Conservation (phyloP, 176 grass and related monocot species). For the Urochloa ruziziensis region DNA sequence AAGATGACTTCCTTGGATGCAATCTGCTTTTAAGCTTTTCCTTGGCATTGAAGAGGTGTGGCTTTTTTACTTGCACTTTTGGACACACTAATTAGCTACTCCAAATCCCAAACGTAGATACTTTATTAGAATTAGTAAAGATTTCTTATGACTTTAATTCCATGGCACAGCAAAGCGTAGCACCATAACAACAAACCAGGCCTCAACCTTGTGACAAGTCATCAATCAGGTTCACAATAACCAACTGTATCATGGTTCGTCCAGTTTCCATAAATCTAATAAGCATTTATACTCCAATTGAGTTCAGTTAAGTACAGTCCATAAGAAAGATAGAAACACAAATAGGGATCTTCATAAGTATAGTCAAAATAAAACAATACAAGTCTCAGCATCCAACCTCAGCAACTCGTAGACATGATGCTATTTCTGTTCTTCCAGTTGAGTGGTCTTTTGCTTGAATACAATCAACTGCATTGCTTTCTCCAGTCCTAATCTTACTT, state of each 20-base stretch:
- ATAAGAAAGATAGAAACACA: neutral
- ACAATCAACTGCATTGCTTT: slow-evolving; percentile 72
- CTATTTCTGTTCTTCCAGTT: slow-evolving; percentile 89
- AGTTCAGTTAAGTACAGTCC: neutral
- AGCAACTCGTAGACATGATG: slow-evolving; percentile 84
- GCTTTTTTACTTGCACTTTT: neutral
- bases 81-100: neutral
- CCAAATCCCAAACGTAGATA: neutral
- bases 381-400: slow-evolving; percentile 61
- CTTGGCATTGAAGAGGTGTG: neutral
- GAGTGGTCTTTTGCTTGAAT: slow-evolving; percentile 82
- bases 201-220: neutral
- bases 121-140: neutral
- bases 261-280: neutral
- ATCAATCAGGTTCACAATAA: neutral
- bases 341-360: neutral
- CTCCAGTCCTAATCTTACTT: slow-evolving; percentile 72
- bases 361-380: slow-evolving; percentile 18
- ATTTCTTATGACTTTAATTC: neutral
- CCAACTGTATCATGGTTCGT: neutral
- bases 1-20: neutral
- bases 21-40: neutral
- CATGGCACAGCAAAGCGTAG: neutral
- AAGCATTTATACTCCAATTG: neutral
- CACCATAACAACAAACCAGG: neutral